Percentiles rank a stretch among this genome's conserved stretches.
Conservation (phyloP, 768 basidiomycete species). For the Lactarius sp. region DNA sequence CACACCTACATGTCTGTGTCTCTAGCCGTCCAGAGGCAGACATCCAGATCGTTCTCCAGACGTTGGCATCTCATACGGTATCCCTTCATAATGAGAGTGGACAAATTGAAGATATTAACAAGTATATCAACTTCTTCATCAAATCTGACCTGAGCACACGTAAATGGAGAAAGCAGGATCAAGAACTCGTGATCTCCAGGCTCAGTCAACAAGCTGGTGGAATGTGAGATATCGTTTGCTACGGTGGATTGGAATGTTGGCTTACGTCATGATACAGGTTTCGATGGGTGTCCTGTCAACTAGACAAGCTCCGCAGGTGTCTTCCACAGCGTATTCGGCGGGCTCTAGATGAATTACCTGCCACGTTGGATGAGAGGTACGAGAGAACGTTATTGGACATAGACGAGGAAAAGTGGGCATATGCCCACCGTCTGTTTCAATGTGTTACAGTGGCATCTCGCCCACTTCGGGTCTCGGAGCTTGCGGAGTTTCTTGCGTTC, state of each 20-base stretch:
- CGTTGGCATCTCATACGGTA: neutral
- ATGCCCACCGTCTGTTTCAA: conserved; percentile 3
- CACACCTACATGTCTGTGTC: too few species aligned
- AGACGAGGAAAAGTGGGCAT: neutral
- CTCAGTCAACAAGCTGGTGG: neutral
- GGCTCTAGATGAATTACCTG: neutral
- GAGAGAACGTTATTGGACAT: neutral
- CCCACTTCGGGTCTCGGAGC: neutral
- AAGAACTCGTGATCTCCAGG: neutral
- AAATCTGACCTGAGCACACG: neutral
- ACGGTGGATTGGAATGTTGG: neutral
- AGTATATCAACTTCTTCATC: neutral
- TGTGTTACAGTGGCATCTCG: neutral
- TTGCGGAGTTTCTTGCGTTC: conserved; percentile 2
- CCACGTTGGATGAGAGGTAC: neutral
- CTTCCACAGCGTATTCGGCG: too few species aligned
- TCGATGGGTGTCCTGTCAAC: neutral
- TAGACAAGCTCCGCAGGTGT: neutral
- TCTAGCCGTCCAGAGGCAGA: too few species aligned
- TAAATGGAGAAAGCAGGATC: neutral
- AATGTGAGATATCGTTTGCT: neutral
- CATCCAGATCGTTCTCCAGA: too few species aligned
- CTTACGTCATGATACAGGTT: neutral
- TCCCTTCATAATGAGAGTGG: neutral
- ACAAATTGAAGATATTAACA: neutral